Evolutionary conservation across 164 flowering plant species (phyloP).

Genomic region (Tetrastigma voinierianum): DNA sequence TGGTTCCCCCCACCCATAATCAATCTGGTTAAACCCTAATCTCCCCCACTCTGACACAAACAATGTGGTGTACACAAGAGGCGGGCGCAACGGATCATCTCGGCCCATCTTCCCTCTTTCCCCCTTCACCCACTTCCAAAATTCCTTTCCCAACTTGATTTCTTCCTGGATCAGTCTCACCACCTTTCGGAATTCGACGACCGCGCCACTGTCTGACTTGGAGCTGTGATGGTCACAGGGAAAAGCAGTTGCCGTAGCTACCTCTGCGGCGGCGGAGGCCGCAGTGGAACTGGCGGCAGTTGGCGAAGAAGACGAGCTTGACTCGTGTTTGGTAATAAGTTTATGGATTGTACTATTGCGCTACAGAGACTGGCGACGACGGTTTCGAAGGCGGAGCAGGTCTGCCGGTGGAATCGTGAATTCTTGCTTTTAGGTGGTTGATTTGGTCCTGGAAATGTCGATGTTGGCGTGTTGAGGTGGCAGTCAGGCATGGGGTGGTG

Average conservation of each 20-base stretch:
- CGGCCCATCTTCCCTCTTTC: slow-evolving; percentile 13
- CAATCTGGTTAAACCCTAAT: slow-evolving; percentile 62
- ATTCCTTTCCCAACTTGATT: slow-evolving; percentile 30
- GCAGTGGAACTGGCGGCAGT: slow-evolving; percentile 40
- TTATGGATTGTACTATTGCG: slow-evolving; percentile 32
- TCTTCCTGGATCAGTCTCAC: slow-evolving; percentile 55
- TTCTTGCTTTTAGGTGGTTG: slow-evolving; percentile 36
- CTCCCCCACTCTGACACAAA: slow-evolving; percentile 66
- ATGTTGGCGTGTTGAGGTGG: slow-evolving; percentile 43
- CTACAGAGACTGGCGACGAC: slow-evolving; percentile 60
- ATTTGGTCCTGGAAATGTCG: slow-evolving; percentile 45
- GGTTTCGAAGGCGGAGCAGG: slow-evolving; percentile 62
- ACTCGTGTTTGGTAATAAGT: slow-evolving; percentile 18
- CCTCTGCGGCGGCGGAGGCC: slow-evolving; percentile 59
- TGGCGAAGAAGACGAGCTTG: slow-evolving; percentile 60
- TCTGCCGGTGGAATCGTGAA: slow-evolving; percentile 32
- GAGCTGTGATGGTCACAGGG: slow-evolving; percentile 42
- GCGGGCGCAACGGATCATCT: slow-evolving; percentile 50
- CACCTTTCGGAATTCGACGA: slow-evolving; percentile 37
- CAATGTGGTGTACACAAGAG: slow-evolving; percentile 45
- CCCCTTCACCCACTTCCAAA: slow-evolving; percentile 42
- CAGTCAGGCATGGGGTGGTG: slow-evolving; percentile 38
- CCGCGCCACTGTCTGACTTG: slow-evolving; percentile 17
- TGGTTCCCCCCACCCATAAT: slow-evolving; percentile 69
- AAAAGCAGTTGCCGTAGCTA: slow-evolving; percentile 74